Percentiles rank a stretch among this genome's conserved stretches.
Evolutionary conservation across 208 protist genomes (phyloP).

Genomic region (Crithidia bombi): DNA sequence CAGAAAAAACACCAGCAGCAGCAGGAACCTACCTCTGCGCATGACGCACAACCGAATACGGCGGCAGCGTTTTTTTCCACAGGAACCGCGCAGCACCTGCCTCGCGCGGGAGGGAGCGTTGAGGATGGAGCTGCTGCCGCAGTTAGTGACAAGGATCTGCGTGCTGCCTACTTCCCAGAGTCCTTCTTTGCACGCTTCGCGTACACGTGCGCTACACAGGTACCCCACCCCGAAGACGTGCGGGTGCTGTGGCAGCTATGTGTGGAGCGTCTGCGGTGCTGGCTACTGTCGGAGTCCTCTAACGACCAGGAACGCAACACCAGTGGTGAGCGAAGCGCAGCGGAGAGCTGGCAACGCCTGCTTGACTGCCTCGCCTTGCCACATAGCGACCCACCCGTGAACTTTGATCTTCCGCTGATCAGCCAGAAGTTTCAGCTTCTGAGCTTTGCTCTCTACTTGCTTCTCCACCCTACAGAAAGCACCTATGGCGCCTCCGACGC

Average conservation of each 20-base stretch:
- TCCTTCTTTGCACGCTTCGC: constrained; percentile 80
- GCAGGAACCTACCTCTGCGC: background rate
- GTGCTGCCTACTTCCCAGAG: constrained; percentile 70
- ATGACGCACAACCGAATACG: background rate
- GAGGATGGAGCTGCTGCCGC: background rate
- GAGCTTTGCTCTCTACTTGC: constrained; percentile 49
- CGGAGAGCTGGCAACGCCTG: constrained; percentile 27
- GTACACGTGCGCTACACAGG: constrained; percentile 42
- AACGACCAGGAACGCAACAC: background rate
- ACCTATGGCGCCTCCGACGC: background rate
- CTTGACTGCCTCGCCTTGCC: constrained; percentile 54
- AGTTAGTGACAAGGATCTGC: constrained; percentile 38
- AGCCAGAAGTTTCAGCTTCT: constrained; percentile 87
- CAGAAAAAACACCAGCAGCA: background rate
- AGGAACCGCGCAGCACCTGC: background rate
- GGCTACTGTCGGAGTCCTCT: constrained; percentile 16
- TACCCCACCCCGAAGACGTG: constrained; percentile 41
- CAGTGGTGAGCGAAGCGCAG: background rate
- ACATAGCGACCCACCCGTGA: constrained; percentile 31
- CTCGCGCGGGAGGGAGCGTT: background rate
- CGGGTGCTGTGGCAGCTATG: constrained; percentile 46
- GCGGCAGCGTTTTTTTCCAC: background rate
- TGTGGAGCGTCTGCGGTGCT: constrained; percentile 37
- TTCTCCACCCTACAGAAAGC: constrained; percentile 31
- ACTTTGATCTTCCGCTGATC: constrained; percentile 53